Base-by-base conservation (phyloP, 2,329 filamentous ascomycete species). In the Nemania abortiva region DNA sequence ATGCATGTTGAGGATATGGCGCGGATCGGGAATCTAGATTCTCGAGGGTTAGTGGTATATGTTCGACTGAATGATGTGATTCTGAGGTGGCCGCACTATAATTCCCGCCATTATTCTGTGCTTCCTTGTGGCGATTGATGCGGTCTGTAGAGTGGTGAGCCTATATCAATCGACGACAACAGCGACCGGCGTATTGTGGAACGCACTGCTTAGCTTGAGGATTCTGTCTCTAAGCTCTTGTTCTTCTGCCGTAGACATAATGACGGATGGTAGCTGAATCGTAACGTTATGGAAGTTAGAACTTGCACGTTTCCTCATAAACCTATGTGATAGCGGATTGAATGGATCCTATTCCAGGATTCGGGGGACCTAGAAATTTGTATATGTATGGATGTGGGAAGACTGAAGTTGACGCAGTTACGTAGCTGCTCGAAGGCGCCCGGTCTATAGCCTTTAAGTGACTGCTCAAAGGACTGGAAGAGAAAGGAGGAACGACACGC, bases 71-170 rank as follows among this genome's bases (percentile, higher is more conserved):
- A 58, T 13, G 29, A 5, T 56, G 13, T 39, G 20, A 42, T 37
- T 6, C 13, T 22, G 34, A 27, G 54, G 22, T 39, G 55, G 31
- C 42, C 34, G 24, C 75, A 77, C 75, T 72, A 39, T 81, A 70
- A n/a, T 73, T 77, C 45, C 81, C 67, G 49, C 82, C 83, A 39
- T 83, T 78, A 72, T 88, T 85, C 71, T 90, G 87, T 71, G 88
- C 92, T 79, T 69, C 68, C 31, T 92, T 94, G 82, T 92, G 90
- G 61, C 90, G 89, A 78, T 94, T 94, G 78, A 96, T 95, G 81
- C 92, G 91, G 73, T 91, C 92, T 94, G 72, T 10, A 67, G 49
- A 70, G 71, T 68, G 77, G 62, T 81, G 71, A 75, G 70, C 42
- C 55, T 24, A 24, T 13, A 56, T 55, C 15, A 4, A 52, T 37